Evolutionary conservation across 2,329 filamentous ascomycete genomes (phyloP), one percentile per base, ranked within the genome.

Genomic region (Paramyrothecium roridum): DNA sequence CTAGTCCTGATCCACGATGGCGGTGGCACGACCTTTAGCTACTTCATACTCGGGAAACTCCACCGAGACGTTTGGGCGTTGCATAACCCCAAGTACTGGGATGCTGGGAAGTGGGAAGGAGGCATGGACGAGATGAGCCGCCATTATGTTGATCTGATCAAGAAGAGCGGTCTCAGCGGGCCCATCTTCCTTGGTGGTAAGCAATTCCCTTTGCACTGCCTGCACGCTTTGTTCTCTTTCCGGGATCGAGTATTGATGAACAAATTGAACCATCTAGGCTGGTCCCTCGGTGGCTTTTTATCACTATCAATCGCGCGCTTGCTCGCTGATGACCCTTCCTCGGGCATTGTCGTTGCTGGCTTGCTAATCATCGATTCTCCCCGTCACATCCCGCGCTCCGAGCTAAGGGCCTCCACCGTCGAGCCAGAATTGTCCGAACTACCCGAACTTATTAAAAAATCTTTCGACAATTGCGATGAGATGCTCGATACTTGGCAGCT

Each of bases 1-100:
- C 56, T 69, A 20, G 66, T 69, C 2, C 55, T 69, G 22, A 63
- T 69, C 52, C 67, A 69, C 57, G 67, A 69, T 46, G 67, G 67
- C 26, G 65, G 67, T 52, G 67, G 67, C 57, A 69, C 67, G 13
- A 65, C 66, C 17, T 68, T 67, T 53, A 61, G 62, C 45, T 69
- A 69, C 54, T 67, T 66, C 50, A 54, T 67, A 33, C 56, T 69
- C 17, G 66, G 62, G 21, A 62, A 51, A 50, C 47, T 69, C 49
- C 55, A 61, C 19, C 65, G 67, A 48, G 64, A 68, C 19, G 66
- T 69, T 19, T 69, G 66, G 66, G 67, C 65, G 30, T 59, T 69
- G 40, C 66, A 68, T 55, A 64, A 68, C 52, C 65, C 65, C 16
- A 61, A 64, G 26, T 69, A 59, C 52, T 68, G 60, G 19, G 59